These are phyloP conservation scores for Epipyxis sp. DNA, from an alignment of 108 stramenopile genomes.

Conservation along the genomic window DNA sequence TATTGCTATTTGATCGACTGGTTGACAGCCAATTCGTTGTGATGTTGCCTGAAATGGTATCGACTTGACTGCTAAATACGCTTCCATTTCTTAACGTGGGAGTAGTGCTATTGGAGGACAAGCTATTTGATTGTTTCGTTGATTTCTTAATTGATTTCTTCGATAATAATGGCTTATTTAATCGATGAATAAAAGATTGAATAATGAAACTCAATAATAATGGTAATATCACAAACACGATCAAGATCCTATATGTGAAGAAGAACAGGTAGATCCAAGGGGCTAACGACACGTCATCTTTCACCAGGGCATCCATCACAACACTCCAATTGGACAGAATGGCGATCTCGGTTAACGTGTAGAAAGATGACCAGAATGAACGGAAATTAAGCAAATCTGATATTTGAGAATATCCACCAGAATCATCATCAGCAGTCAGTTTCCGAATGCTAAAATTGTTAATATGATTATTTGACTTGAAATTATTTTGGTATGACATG, in stretches of 20 bases:
- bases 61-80: no score
- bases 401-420: not conserved
- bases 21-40: no score
- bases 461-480: no score
- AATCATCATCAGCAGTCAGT: not conserved
- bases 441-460: not conserved
- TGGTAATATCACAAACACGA: not conserved
- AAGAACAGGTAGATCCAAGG: constrained; percentile 9
- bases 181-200: constrained; percentile 17
- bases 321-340: constrained; percentile 5
- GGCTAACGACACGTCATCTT: not conserved
- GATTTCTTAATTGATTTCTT: no score
- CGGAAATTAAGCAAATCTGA: not conserved
- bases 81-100: no score
- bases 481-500: no score
- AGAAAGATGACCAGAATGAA: not conserved
- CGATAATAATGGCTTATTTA: no score
- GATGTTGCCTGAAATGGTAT: no score
- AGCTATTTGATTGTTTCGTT: no score
- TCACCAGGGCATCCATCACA: not conserved
- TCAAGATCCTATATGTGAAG: not conserved
- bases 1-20: no score
- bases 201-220: constrained; percentile 18
- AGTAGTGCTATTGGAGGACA: no score
- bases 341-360: not conserved